phyloP scores from a whole-genome alignment of 495 filamentous ascomycete species.

The Mytilinidion resinicola region DNA sequence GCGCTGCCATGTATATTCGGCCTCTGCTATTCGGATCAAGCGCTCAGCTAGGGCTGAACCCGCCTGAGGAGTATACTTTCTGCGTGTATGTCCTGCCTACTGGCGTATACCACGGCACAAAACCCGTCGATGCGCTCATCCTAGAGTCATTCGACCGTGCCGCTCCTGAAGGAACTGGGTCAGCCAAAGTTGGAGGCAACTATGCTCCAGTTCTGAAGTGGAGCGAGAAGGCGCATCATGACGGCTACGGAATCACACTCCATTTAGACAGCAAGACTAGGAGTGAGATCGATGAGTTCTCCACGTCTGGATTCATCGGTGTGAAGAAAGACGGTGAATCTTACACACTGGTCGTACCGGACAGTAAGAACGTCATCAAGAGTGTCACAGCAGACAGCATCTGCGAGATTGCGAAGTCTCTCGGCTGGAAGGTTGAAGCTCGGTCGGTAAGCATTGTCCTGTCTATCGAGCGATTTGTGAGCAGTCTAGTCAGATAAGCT shows the following conservation, averaged over 20 bases:
- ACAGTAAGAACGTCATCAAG: constrained; percentile 74
- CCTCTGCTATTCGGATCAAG: constrained; percentile 78
- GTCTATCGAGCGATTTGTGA: background rate
- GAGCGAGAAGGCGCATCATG: constrained; percentile 64
- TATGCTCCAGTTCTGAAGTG: constrained; percentile 77
- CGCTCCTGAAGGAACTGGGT: constrained; percentile 66
- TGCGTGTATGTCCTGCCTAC: constrained; percentile 78
- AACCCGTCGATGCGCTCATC: constrained; percentile 72
- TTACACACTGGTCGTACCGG: constrained; percentile 66
- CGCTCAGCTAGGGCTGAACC: constrained; percentile 71
- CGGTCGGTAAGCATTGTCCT: constrained; percentile 29
- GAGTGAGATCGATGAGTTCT: constrained; percentile 83
- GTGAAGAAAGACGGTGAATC: constrained; percentile 52
- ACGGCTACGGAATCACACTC: constrained; percentile 79
- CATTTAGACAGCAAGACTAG: constrained; percentile 77
- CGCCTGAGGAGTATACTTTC: constrained; percentile 85
- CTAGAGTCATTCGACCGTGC: constrained; percentile 71
- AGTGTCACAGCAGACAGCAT: constrained; percentile 72
- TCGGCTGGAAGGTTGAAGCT: constrained; percentile 32
- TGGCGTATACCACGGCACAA: constrained; percentile 81
- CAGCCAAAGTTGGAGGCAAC: constrained; percentile 71
- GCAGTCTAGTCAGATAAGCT: background rate
- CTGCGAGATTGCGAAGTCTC: constrained; percentile 53
- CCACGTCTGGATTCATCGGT: constrained; percentile 79
- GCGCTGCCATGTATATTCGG: constrained; percentile 83